Percentiles rank a stretch among this genome's conserved stretches.
These are phyloP conservation scores for Pythium rhizo-oryzae DNA, from an alignment of 352 stramenopile species.

Conservation along the genomic window DNA sequence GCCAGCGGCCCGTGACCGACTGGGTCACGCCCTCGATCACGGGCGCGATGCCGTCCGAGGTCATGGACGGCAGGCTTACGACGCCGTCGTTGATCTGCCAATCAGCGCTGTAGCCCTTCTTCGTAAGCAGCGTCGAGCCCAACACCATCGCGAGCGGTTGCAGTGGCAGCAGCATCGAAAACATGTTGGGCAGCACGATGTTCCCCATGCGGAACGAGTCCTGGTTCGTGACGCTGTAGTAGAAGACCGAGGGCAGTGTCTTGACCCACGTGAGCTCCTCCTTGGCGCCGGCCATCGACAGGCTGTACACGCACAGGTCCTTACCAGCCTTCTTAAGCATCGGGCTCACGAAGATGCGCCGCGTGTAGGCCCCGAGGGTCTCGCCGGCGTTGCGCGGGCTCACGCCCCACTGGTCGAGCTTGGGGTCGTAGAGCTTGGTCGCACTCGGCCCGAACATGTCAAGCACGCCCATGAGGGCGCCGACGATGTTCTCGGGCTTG, in stretches of 20 bases:
- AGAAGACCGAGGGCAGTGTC: slow-evolving; percentile 34
- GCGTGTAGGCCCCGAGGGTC: slow-evolving; percentile 32
- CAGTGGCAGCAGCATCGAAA: slow-evolving; percentile 30
- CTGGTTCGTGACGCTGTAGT: slow-evolving; percentile 38
- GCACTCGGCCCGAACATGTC: slow-evolving; percentile 18
- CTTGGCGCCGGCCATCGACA: slow-evolving; percentile 29
- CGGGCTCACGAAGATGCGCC: slow-evolving; percentile 29
- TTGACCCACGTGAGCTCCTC: slow-evolving; percentile 43
- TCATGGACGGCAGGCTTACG: slow-evolving; percentile 34
- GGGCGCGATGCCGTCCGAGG: slow-evolving; percentile 21
- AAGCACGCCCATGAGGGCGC: slow-evolving; percentile 18
- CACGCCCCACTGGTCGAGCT: slow-evolving; percentile 41
- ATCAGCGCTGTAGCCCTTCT: slow-evolving; percentile 21
- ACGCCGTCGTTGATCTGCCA: slow-evolving; percentile 41
- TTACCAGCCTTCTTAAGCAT: slow-evolving; percentile 26
- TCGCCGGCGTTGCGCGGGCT: slow-evolving; percentile 16
- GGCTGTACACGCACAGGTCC: slow-evolving; percentile 33
- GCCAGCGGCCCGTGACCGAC: slow-evolving; percentile 32
- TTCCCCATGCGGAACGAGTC: slow-evolving; percentile 33
- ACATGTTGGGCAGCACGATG: slow-evolving; percentile 24
- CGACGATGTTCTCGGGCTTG: slow-evolving; percentile 22
- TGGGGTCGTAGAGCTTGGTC: slow-evolving; percentile 30
- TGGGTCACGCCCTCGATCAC: slow-evolving; percentile 25
- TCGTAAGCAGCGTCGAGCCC: slow-evolving; percentile 22
- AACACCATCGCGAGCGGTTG: slow-evolving; percentile 28